A percentile compares a stretch with the other conserved stretches of the same genome.
Evolutionary conservation across 2,329 filamentous ascomycete genomes (phyloP).

Genomic region (Claviceps sp.): DNA sequence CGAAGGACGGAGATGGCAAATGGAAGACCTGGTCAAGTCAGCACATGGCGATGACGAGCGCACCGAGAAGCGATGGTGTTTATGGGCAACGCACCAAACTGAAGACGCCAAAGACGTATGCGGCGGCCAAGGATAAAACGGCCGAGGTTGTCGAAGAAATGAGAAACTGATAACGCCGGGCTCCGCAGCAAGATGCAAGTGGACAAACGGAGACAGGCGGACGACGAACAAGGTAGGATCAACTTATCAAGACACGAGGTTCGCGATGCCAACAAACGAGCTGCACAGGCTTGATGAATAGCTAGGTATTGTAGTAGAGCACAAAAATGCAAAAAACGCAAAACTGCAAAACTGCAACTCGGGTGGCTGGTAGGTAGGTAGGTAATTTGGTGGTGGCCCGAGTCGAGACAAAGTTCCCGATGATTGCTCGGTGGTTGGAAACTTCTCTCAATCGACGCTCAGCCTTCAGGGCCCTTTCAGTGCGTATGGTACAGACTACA

Average conservation of each 20-base stretch:
- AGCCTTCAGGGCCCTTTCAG: too few species aligned
- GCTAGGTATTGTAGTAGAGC: not conserved
- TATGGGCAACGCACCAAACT: slow-evolving; percentile 1
- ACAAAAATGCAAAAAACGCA: slow-evolving; percentile 1
- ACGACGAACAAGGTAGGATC: not conserved
- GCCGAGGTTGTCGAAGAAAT: not conserved
- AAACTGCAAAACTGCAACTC: not conserved
- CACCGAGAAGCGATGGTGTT: not conserved
- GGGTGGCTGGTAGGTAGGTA: too few species aligned
- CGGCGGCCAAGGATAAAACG: too few species aligned
- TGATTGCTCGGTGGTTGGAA: too few species aligned
- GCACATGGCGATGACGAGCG: not conserved
- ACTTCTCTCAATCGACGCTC: too few species aligned
- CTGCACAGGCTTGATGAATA: not conserved
- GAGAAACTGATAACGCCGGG: slow-evolving; percentile 16
- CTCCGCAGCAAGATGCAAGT: slow-evolving; percentile 12
- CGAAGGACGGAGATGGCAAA: slow-evolving; percentile 1
- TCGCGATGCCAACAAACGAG: slow-evolving; percentile 5
- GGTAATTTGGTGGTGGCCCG: too few species aligned
- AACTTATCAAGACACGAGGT: slow-evolving; percentile 2
- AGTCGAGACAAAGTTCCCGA: too few species aligned
- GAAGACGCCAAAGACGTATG: not conserved
- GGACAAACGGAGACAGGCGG: slow-evolving; percentile 5
- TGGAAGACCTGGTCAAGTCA: slow-evolving; percentile 3
- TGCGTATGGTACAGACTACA: too few species aligned